A percentile compares a stretch with the other conserved stretches of the same genome.
Evolutionary conservation across 2,329 filamentous ascomycete species (phyloP).

Genomic region (Graphilbum fragrans): DNA sequence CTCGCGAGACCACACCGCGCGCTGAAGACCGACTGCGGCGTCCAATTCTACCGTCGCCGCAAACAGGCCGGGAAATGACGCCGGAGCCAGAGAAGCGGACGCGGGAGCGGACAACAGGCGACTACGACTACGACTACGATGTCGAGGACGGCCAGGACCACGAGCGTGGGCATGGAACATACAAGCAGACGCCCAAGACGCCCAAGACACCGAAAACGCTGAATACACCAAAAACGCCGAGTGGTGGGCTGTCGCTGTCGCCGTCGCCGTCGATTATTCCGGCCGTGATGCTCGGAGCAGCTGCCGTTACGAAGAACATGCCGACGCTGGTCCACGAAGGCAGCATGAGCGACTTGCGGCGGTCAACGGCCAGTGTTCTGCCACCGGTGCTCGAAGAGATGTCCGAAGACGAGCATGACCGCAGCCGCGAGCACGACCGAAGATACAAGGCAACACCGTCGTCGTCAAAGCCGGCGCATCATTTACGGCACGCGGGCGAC

Average conservation of each 20-base stretch:
- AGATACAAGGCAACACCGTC: slow-evolving; percentile 1
- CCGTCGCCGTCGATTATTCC: slow-evolving; percentile 6
- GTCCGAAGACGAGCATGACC: slow-evolving; percentile 30
- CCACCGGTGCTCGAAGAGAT: slow-evolving; percentile 40
- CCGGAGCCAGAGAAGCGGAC: slow-evolving; percentile 6
- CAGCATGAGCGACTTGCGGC: slow-evolving; percentile 6
- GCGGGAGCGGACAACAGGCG: not conserved
- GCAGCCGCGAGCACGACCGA: slow-evolving; percentile 4
- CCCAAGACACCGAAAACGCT: no score
- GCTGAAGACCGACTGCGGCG: slow-evolving; percentile 4
- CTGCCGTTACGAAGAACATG: not conserved
- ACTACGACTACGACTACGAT: slow-evolving; percentile 1
- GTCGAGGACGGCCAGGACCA: not conserved
- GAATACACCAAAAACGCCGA: slow-evolving; percentile 1
- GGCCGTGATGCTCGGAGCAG: slow-evolving; percentile 1
- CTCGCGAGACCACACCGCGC: slow-evolving; percentile 2
- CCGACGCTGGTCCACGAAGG: slow-evolving; percentile 2
- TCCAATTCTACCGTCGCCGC: slow-evolving; percentile 9
- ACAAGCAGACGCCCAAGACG: not conserved
- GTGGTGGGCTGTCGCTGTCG: not conserved
- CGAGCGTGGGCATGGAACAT: no score
- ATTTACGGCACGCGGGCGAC: no score
- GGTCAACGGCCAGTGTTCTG: slow-evolving; percentile 24
- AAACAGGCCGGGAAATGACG: slow-evolving; percentile 1
- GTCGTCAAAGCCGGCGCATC: slow-evolving; percentile 17